Percentiles rank a stretch among this genome's conserved stretches.
These are phyloP conservation scores for Zopfia rhizophila DNA, from an alignment of 2,329 filamentous ascomycete genomes.

Conservation along the genomic window DNA sequence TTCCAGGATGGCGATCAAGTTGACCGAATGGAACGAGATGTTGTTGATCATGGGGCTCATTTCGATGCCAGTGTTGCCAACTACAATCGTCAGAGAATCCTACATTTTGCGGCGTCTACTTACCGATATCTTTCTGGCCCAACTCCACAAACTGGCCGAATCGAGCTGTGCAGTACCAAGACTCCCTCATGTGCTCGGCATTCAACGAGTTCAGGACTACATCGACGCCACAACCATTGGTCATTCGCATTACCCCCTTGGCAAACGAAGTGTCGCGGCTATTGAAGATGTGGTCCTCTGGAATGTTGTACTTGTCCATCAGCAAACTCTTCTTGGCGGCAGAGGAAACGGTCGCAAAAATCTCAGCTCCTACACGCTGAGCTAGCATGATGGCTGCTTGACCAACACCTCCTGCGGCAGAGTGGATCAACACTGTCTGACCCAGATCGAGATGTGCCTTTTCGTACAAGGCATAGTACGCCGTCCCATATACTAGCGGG, in stretches of 20 bases:
- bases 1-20: too few relatives aligned
- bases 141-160: constrained; percentile 12
- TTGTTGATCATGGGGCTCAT: too few relatives aligned
- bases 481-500: constrained; percentile 21
- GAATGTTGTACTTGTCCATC: constrained; percentile 20
- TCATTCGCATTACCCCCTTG: constrained; percentile 29
- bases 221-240: constrained; percentile 39
- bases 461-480: constrained; percentile 32
- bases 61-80: too few relatives aligned
- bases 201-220: constrained; percentile 40
- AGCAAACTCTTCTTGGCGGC: constrained; percentile 23
- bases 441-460: constrained; percentile 35
- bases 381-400: constrained; percentile 36
- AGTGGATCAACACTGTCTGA: constrained; percentile 41
- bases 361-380: constrained; percentile 19
- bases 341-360: constrained; percentile 31
- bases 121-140: constrained; percentile 14
- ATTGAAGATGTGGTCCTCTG: constrained; percentile 38
- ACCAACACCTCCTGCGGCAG: constrained; percentile 33
- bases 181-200: constrained; percentile 40
- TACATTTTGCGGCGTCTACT: background rate
- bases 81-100: too few relatives aligned
- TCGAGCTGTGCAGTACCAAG: constrained; percentile 56
- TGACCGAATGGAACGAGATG: too few relatives aligned
- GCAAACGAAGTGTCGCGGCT: constrained; percentile 35